Evolutionary conservation across 176 grass and related monocot species (phyloP).

Genomic region (Oryza australiensis): DNA sequence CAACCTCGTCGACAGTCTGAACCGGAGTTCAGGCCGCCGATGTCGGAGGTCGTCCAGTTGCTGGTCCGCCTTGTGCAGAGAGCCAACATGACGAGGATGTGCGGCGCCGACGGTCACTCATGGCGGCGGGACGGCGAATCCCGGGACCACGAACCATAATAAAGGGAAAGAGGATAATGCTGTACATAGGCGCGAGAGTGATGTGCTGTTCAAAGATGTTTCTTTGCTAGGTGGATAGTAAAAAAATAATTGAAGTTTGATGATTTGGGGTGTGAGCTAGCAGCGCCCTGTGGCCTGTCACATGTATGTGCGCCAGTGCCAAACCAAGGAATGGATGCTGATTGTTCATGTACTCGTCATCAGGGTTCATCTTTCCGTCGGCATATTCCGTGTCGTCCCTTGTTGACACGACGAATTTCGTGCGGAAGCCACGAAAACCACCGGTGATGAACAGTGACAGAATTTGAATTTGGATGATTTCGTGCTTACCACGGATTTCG

Average conservation of each 20-base stretch:
- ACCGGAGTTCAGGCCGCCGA: conserved; percentile 79
- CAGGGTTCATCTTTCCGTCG: no score
- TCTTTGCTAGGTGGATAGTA: background rate
- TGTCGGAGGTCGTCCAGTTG: conserved; percentile 73
- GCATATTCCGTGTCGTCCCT: no score
- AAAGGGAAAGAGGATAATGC: background rate
- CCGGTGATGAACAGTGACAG: no score
- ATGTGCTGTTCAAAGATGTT: background rate
- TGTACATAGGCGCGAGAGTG: conserved; percentile 9
- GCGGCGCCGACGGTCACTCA: background rate
- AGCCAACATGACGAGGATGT: conserved; percentile 27
- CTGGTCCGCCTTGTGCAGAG: conserved; percentile 65
- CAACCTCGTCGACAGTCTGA: conserved; percentile 42
- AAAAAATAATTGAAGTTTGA: background rate
- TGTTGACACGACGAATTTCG: no score
- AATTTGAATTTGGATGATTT: no score
- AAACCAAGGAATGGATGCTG: background rate
- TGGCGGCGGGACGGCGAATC: conserved; percentile 21
- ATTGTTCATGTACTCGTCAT: background rate
- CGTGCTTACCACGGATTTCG: no score
- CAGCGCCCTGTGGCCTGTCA: background rate
- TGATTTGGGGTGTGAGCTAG: background rate
- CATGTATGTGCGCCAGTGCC: background rate
- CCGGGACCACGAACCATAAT: conserved; percentile 28
- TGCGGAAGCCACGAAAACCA: no score